phyloP scores from a whole-genome alignment of 2,329 filamentous ascomycete species.

The Biscogniauxia mediterranea region DNA sequence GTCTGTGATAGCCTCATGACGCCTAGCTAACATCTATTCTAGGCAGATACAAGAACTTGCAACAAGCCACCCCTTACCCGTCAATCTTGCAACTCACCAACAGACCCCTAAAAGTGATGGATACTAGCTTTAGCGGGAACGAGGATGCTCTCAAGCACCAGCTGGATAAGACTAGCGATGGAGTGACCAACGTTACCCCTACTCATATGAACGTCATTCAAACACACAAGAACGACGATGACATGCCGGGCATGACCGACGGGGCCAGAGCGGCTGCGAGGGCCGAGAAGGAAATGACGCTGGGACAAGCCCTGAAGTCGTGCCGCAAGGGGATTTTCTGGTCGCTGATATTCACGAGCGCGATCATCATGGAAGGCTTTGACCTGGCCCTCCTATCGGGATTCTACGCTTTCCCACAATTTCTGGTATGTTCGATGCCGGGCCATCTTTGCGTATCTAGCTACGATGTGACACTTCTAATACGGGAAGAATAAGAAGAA shows the following conservation, averaged over 20 bases:
- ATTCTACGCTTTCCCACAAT: conserved; percentile 18
- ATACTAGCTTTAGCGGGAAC: neutral
- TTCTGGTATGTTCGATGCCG: conserved; percentile 1
- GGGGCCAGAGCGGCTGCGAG: conserved; percentile 7
- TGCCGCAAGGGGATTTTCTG: conserved; percentile 20
- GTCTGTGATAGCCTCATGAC: too few relatives aligned
- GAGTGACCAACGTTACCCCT: neutral
- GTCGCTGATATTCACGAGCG: conserved; percentile 22
- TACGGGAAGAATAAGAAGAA: too few relatives aligned
- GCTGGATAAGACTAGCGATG: too few relatives aligned
- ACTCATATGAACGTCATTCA: neutral
- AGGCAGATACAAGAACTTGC: too few relatives aligned
- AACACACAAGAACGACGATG: too few relatives aligned
- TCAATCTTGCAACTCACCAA: too few relatives aligned
- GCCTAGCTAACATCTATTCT: too few relatives aligned
- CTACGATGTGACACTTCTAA: too few relatives aligned
- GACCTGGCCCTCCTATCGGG: conserved; percentile 32
- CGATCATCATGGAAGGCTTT: conserved; percentile 28
- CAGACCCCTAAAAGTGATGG: too few relatives aligned
- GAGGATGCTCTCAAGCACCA: neutral
- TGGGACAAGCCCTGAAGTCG: conserved; percentile 5
- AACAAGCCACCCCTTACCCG: too few relatives aligned
- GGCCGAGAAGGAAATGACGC: conserved; percentile 9
- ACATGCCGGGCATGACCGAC: neutral
- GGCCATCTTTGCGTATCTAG: neutral